Evolutionary conservation across 2,329 filamentous ascomycete species (phyloP), one percentile per base, ranked within the genome.

Genomic region (Setomelanomma holmii): DNA sequence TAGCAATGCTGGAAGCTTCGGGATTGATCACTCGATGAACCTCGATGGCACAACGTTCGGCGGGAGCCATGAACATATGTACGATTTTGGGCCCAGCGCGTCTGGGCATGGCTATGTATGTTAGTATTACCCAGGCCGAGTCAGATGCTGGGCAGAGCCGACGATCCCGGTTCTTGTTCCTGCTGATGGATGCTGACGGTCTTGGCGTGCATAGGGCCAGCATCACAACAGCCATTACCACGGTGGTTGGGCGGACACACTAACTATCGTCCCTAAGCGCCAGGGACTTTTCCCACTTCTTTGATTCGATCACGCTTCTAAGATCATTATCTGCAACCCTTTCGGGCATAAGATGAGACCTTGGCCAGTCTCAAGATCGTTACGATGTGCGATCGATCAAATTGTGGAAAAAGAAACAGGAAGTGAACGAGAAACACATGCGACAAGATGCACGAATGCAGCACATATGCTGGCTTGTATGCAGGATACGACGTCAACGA

Each of bases 161-260:
- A 30, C 2, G 27, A 45, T 40, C 17, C 36, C 10, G 40, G 35
- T 12, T 34, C 16, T 46, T 50, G 22, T 33, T 19, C n/a, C 43
- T 51, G 43, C 49, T 55, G 44, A 57, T 56, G 44, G 22, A 30
- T 58, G 58, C 63, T 66, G 54, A 67, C 58, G 41, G 40, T 56
- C 36, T 42, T 48, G 49, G 49, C 43, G 49, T 51, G 34, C 36
- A 20, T 36, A 68, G 61, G 56, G 51, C 45, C 56, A 56, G 30
- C 58, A 44, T 36, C 56, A 44, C 55, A 60, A 59, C 50, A 61
- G 40, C 43, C 50, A 46, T 33, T 58, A 55, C 43, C 60, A 45
- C 52, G 55, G 53, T 53, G 43, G 51, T 51, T 64, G 45, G 49
- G 24, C 23, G 45, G 24, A 38, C 30, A 41, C 36, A 23, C 10